These are phyloP conservation scores for Globisporangium barbulae DNA, from an alignment of 352 stramenopile genomes.

Conservation along the genomic window DNA sequence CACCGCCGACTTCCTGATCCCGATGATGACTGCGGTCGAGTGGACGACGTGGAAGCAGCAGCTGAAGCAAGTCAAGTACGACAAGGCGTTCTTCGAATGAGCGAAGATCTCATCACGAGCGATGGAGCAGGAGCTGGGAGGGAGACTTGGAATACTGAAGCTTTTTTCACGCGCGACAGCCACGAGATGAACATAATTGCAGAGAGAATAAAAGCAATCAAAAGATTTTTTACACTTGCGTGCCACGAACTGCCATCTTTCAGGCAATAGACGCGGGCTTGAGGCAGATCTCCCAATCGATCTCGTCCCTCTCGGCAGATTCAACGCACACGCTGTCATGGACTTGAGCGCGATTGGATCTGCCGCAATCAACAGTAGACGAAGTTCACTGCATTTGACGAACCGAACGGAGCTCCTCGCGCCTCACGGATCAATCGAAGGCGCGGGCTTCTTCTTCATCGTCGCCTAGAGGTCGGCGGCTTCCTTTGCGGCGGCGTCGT, in stretches of 20 bases:
- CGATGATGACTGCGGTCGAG: slow-evolving; percentile 80
- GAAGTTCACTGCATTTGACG: background rate
- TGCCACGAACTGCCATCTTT: slow-evolving; percentile 6
- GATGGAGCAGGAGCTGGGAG: background rate
- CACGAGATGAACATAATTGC: slow-evolving; percentile 11
- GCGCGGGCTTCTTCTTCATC: background rate
- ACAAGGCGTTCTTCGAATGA: slow-evolving; percentile 80
- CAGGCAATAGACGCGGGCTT: slow-evolving; percentile 3
- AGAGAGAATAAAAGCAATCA: slow-evolving; percentile 18
- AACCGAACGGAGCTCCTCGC: slow-evolving; percentile 3
- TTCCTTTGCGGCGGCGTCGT: slow-evolving; percentile 4
- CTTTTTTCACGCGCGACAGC: slow-evolving; percentile 1
- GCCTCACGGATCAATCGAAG: background rate
- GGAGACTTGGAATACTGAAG: background rate
- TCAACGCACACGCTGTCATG: background rate
- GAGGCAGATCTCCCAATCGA: slow-evolving; percentile 4
- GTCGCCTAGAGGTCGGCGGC: slow-evolving; percentile 3
- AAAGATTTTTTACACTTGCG: slow-evolving; percentile 17
- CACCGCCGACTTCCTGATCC: slow-evolving; percentile 69
- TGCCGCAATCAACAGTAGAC: background rate
- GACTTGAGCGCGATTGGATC: background rate
- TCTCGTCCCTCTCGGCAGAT: background rate
- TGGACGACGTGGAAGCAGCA: slow-evolving; percentile 85
- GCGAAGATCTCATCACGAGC: background rate
- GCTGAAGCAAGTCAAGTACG: slow-evolving; percentile 65